phyloP scores from a whole-genome alignment of 2,329 filamentous ascomycete species.

The Hypoxylon sp. region DNA sequence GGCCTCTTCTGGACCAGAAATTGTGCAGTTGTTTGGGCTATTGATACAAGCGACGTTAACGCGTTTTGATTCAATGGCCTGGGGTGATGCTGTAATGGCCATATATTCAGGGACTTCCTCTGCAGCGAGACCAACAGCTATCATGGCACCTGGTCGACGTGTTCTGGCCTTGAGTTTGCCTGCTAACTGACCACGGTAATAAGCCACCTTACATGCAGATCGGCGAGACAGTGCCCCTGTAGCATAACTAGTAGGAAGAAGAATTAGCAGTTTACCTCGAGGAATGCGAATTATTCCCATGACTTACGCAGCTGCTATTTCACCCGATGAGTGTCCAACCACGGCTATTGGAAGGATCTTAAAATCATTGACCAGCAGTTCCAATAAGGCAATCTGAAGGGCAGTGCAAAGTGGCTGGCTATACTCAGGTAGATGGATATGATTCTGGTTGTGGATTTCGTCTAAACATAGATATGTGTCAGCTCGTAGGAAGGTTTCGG shows the following conservation, averaged over 20 bases:
- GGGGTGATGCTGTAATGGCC: slow-evolving; percentile 22
- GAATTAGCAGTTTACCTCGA: no score
- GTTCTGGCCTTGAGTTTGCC: slow-evolving; percentile 30
- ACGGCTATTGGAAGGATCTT: slow-evolving; percentile 24
- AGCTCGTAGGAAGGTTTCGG: no score
- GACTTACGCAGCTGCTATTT: slow-evolving; percentile 60
- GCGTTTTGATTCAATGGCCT: no score
- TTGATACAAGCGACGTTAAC: slow-evolving; percentile 53
- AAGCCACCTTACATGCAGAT: slow-evolving; percentile 36
- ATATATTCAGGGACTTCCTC: slow-evolving; percentile 43
- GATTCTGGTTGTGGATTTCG: no score
- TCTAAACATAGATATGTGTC: no score
- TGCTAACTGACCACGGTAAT: slow-evolving; percentile 53
- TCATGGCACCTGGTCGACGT: slow-evolving; percentile 46
- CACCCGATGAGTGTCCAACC: slow-evolving; percentile 53
- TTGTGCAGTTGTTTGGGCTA: slow-evolving; percentile 51
- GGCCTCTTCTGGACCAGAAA: slow-evolving; percentile 46
- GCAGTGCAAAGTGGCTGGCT: slow-evolving; percentile 35
- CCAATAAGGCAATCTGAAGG: slow-evolving; percentile 38
- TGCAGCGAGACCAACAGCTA: slow-evolving; percentile 49
- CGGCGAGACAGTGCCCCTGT: no score
- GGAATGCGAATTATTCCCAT: no score
- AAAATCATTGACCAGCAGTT: slow-evolving; percentile 30
- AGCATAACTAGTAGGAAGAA: no score
- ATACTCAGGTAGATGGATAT: background rate